Conservation (phyloP, 1,284 basidiomycete genomes). For the Phellopilus nigrolimitatus region DNA sequence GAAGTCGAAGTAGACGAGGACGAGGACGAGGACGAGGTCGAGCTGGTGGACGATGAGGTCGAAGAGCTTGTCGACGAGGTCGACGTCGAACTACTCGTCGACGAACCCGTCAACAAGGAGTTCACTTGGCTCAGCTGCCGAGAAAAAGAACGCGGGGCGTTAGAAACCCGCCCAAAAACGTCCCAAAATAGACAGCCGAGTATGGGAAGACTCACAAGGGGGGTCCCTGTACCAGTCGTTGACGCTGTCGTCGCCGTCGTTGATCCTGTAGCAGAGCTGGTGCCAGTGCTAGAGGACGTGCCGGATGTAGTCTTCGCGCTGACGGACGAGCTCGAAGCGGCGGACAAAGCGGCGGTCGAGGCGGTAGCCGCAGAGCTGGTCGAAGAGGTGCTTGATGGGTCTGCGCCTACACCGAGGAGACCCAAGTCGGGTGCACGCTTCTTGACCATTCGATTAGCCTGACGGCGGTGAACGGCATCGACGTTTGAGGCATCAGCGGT, state of each 20-base stretch:
- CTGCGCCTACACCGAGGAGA: constrained; percentile 18
- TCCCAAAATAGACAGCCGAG: not conserved
- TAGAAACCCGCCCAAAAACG: too few relatives aligned
- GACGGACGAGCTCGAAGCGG: not conserved
- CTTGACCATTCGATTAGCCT: constrained; percentile 62
- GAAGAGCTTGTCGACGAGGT: constrained; percentile 20
- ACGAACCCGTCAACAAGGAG: not conserved
- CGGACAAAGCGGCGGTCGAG: not conserved
- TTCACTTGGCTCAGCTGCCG: too few relatives aligned
- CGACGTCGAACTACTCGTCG: constrained; percentile 16
- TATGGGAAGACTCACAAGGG: not conserved
- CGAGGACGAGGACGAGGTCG: constrained; percentile 22
- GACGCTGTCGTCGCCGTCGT: not conserved
- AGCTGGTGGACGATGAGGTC: constrained; percentile 12
- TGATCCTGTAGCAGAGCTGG: not conserved
- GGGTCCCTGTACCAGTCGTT: not conserved
- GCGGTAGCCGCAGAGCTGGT: not conserved
- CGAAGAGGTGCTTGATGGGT: constrained; percentile 1
- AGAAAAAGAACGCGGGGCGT: too few relatives aligned
- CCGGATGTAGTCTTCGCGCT: too few relatives aligned
- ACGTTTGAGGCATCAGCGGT: constrained; percentile 40
- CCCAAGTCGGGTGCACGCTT: constrained; percentile 43
- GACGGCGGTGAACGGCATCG: constrained; percentile 41
- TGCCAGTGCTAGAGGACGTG: not conserved
- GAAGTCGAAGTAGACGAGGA: constrained; percentile 22